Percentiles rank a stretch among this genome's conserved stretches.
phyloP scores from a whole-genome alignment of 257 asterid species.

The Salvia hispanica region DNA sequence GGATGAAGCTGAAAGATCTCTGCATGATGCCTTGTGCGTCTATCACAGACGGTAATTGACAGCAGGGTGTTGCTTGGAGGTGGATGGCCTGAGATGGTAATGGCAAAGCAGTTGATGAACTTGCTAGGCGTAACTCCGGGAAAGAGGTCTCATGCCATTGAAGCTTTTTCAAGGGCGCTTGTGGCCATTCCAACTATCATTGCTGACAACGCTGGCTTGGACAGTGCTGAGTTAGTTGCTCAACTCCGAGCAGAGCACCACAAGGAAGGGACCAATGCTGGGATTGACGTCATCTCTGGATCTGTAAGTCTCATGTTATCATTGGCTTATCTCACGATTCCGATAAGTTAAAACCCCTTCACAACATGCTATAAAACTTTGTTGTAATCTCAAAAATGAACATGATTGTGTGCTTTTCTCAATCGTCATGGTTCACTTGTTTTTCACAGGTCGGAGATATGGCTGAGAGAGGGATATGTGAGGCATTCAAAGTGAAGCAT shows the following conservation, averaged over 20 bases:
- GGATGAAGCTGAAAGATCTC: constrained; percentile 92
- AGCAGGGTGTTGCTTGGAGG: constrained; percentile 86
- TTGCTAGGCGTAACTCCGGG: constrained; percentile 90
- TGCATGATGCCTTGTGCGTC: constrained; percentile 94
- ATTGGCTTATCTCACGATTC: neutral
- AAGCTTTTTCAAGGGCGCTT: constrained; percentile 88
- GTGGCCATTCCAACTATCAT: constrained; percentile 82
- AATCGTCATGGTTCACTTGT: neutral
- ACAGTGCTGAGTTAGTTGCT: constrained; percentile 83
- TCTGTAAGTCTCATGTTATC: neutral
- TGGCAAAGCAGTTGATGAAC: constrained; percentile 93
- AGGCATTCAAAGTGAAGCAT: constrained; percentile 90
- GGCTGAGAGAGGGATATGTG: constrained; percentile 77
- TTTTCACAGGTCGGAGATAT: constrained; percentile 73
- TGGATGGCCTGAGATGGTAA: constrained; percentile 96
- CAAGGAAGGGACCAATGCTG: constrained; percentile 70
- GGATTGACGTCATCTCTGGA: constrained; percentile 88
- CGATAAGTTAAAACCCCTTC: neutral
- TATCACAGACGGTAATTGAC: constrained; percentile 88
- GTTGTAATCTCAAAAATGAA: neutral
- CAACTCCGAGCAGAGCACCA: constrained; percentile 95
- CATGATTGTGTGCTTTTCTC: neutral
- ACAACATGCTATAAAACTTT: neutral
- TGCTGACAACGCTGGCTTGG: constrained; percentile 92
- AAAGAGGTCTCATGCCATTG: constrained; percentile 84